Evolutionary conservation across 2,329 filamentous ascomycete genomes (phyloP).

Genomic region (Epichloe hybrida): DNA sequence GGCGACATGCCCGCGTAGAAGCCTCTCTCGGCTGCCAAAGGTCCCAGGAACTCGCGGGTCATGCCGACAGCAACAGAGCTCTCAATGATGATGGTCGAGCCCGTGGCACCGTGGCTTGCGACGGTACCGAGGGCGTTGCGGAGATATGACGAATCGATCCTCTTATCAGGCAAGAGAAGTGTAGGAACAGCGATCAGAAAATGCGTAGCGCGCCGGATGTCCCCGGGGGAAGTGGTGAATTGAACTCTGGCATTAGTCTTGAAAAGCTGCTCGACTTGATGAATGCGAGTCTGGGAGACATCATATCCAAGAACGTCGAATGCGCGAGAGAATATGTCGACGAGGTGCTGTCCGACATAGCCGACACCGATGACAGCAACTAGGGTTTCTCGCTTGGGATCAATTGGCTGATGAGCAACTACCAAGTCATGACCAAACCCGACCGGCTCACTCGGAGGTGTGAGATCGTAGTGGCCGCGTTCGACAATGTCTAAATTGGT

Average conservation of each 20-base stretch:
- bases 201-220: slow-evolving; percentile 31
- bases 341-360: slow-evolving; percentile 37
- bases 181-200: slow-evolving; percentile 42
- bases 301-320: slow-evolving; percentile 35
- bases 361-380: slow-evolving; percentile 39
- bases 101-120: slow-evolving; percentile 25
- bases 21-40: slow-evolving; percentile 26
- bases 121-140: slow-evolving; percentile 29
- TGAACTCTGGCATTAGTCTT: slow-evolving; percentile 14
- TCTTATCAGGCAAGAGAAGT: slow-evolving; percentile 30
- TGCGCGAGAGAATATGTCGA: slow-evolving; percentile 26
- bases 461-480: slow-evolving; percentile 19
- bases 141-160: slow-evolving; percentile 34
- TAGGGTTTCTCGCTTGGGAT: slow-evolving; percentile 14
- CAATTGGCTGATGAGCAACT: slow-evolving; percentile 1
- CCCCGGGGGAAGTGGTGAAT: slow-evolving; percentile 26
- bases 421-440: slow-evolving; percentile 12
- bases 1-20: slow-evolving; percentile 38
- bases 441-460: slow-evolving; percentile 19
- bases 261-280: slow-evolving; percentile 18
- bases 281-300: slow-evolving; percentile 26
- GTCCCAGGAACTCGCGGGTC: slow-evolving; percentile 35
- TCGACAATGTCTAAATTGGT: slow-evolving; percentile 7
- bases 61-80: slow-evolving; percentile 41
- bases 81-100: slow-evolving; percentile 37